Percentiles rank a stretch among this genome's conserved stretches.
Conservation (phyloP, 2,329 filamentous ascomycete genomes). For the Ophiostoma tasmaniense region DNA sequence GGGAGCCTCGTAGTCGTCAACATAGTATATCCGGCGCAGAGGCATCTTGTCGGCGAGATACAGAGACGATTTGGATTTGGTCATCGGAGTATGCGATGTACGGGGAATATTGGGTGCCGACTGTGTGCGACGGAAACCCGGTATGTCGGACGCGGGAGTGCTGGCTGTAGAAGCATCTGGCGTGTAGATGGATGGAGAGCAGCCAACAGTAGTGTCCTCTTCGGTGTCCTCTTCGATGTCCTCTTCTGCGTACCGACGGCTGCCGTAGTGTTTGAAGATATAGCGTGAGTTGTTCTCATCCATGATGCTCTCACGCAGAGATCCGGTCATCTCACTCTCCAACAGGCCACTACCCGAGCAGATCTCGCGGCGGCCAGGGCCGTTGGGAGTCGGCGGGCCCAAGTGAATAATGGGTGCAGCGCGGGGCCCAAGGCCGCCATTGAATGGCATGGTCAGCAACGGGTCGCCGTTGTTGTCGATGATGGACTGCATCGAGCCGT, state of each 20-base stretch:
- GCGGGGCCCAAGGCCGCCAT: constrained; percentile 15
- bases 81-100: neutral
- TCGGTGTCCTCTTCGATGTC: neutral
- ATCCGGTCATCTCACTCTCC: constrained; percentile 13
- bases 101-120: constrained; percentile 11
- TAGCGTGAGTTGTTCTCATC: constrained; percentile 14
- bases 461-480: constrained; percentile 8
- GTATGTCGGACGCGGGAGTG: neutral
- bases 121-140: constrained; percentile 13
- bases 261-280: constrained; percentile 14
- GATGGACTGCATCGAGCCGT: constrained; percentile 5
- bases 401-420: constrained; percentile 5
- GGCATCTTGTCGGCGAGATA: neutral
- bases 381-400: neutral
- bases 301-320: constrained; percentile 9
- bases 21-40: constrained; percentile 7
- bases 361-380: neutral
- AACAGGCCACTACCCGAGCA: constrained; percentile 2
- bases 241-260: constrained; percentile 7
- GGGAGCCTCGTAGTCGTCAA: constrained; percentile 13
- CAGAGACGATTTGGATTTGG: neutral
- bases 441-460: constrained; percentile 14
- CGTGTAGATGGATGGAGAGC: neutral
- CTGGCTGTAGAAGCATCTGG: neutral
- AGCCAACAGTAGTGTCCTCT: neutral